A percentile compares a stretch with the other conserved stretches of the same genome.
Evolutionary conservation across 1,284 basidiomycete genomes (phyloP).

Genomic region (Pseudozyma hubeiensis): DNA sequence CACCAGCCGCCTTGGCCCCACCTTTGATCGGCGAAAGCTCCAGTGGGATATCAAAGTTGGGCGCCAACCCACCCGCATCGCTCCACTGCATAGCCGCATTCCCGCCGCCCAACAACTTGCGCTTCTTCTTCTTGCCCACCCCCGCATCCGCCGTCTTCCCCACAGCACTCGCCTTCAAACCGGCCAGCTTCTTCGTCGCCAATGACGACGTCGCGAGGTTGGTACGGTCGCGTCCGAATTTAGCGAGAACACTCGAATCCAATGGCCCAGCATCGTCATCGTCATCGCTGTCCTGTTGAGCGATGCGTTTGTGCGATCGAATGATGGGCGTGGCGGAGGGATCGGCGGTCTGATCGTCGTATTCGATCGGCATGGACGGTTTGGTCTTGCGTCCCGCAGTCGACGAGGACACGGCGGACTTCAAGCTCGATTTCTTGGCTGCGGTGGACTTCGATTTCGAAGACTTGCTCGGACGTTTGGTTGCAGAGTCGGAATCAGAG

Average conservation of each 20-base stretch:
- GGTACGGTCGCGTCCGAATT: slow-evolving; percentile 42
- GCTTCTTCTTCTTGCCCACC: slow-evolving; percentile 45
- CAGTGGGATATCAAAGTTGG: slow-evolving; percentile 46
- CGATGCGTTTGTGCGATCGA: slow-evolving; percentile 27
- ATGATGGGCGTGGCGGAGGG: slow-evolving; percentile 49
- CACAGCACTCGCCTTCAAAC: slow-evolving; percentile 6
- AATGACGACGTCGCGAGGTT: slow-evolving; percentile 9
- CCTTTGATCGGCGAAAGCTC: slow-evolving; percentile 45
- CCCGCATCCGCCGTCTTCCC: neutral
- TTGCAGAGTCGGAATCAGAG: slow-evolving; percentile 20
- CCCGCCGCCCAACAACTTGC: slow-evolving; percentile 33
- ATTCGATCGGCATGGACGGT: slow-evolving; percentile 25
- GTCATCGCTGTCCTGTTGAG: slow-evolving; percentile 9
- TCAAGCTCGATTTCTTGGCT: slow-evolving; percentile 1
- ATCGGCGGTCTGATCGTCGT: slow-evolving; percentile 43
- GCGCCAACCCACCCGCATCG: slow-evolving; percentile 34
- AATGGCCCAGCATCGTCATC: slow-evolving; percentile 13
- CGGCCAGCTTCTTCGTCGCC: neutral
- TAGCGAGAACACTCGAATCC: slow-evolving; percentile 29
- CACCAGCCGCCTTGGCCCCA: neutral
- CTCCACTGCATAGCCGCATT: slow-evolving; percentile 29
- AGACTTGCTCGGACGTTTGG: slow-evolving; percentile 11
- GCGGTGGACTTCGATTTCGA: slow-evolving; percentile 9
- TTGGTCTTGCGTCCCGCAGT: slow-evolving; percentile 10
- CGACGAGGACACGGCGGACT: neutral